Evolutionary conservation across 1,284 basidiomycete genomes (phyloP), one percentile per base, ranked within the genome.

Genomic region (Sanghuangporus baumii): DNA sequence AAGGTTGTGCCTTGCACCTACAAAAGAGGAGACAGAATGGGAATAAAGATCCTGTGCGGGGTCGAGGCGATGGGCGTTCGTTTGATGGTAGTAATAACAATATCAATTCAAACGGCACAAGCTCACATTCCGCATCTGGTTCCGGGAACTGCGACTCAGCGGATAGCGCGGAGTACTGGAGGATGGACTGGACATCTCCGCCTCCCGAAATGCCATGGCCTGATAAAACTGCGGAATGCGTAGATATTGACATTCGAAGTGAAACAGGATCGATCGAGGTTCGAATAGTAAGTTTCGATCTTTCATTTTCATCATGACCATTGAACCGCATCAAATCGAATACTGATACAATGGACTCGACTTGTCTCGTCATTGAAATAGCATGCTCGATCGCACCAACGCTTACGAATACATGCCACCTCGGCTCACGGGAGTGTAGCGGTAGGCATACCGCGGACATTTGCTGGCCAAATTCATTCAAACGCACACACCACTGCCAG

Each of bases 321-420:
- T 5, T 31, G 26, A 3, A 31, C 3, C 5, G 26, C 26, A 31
- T 31, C 26, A 31, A 31, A 31, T 31, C 26, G 26, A 31, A 31
- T 31, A 31, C 26, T 31, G 26, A 31, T 3, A 31, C 26, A 31
- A 31, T 31, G 26, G 3, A 38, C 41, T 14, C 26, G 12, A 38
- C 9, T 16, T 16, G 36, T 41, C 12, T n/a, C 16, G 6, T 51
- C 40, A 16, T 37, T 36, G 56, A 20, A 23, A 41, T 41, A 64
- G 63, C 63, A 60, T 34, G 46, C 63, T 1, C 58, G 51, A 57
- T 52, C 48, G 7, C 59, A 60, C 20, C 63, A 64, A 37, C 63
- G 58, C 9, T 55, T 64, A n/a, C 58, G 59, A 43, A 51, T 64
- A 61, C 34, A 57, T 18, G 23, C 48, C 16, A 59, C 26, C 37